phyloP scores from a whole-genome alignment of 345 rosid species.

The Viola odorata region DNA sequence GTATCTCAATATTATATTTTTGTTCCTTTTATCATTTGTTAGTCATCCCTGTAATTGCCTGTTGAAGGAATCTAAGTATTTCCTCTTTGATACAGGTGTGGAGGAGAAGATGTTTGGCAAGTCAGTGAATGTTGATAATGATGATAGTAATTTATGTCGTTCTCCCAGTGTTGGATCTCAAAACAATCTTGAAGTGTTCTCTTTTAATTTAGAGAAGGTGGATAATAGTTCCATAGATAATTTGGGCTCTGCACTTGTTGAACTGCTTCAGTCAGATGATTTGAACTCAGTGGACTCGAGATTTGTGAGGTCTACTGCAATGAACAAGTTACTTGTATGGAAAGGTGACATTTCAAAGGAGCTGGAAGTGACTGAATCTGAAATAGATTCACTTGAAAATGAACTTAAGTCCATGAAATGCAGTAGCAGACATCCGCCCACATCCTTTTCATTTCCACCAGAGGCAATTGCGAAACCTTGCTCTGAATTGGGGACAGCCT shows the following conservation, averaged over 20 bases:
- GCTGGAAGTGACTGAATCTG: slow-evolving; percentile 69
- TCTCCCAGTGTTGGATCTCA: slow-evolving; percentile 63
- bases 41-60: background rate
- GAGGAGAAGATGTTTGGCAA: slow-evolving; percentile 60
- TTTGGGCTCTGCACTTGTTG: slow-evolving; percentile 53
- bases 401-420: slow-evolving; percentile 50
- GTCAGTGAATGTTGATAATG: slow-evolving; percentile 40
- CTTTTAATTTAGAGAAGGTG: slow-evolving; percentile 67
- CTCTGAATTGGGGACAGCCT: slow-evolving; percentile 27
- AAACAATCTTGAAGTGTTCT: slow-evolving; percentile 39
- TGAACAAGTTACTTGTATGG: slow-evolving; percentile 58
- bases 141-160: slow-evolving; percentile 47
- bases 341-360: slow-evolving; percentile 62
- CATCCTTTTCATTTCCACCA: slow-evolving; percentile 30
- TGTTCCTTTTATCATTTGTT: background rate
- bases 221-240: slow-evolving; percentile 44
- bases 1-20: too few relatives aligned
- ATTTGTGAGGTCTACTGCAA: slow-evolving; percentile 45
- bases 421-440: slow-evolving; percentile 27
- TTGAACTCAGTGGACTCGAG: slow-evolving; percentile 46
- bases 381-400: slow-evolving; percentile 84
- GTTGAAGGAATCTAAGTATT: slow-evolving; percentile 1
- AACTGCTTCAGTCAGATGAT: slow-evolving; percentile 65
- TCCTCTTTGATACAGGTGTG: slow-evolving; percentile 40
- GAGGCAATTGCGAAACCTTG: slow-evolving; percentile 23